Evolutionary conservation across 805 yeast genomes (phyloP).

Genomic region (Phaffomyces opuntiae): DNA sequence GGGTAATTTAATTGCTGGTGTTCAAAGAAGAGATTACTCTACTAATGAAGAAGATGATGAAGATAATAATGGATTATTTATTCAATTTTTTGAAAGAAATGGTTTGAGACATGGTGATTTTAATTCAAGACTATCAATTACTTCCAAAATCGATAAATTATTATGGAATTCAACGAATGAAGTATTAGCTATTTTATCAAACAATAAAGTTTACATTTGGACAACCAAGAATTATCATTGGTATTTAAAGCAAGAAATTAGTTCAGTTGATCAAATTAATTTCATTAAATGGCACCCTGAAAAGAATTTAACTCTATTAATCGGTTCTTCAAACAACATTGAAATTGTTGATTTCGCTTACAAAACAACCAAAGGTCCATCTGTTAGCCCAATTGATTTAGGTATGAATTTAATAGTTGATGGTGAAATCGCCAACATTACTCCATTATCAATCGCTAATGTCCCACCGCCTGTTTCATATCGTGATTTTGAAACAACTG

Average conservation of each 20-base stretch:
- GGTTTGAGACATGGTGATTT: slow-evolving; percentile 91
- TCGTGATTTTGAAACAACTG: slow-evolving; percentile 52
- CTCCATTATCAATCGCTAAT: slow-evolving; percentile 79
- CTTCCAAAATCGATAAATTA: slow-evolving; percentile 41
- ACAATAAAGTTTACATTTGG: slow-evolving; percentile 75
- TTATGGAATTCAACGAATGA: slow-evolving; percentile 83
- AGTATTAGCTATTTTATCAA: slow-evolving; percentile 60
- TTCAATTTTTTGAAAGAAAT: slow-evolving; percentile 86
- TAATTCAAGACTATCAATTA: slow-evolving; percentile 51
- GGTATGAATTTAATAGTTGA: slow-evolving; percentile 83
- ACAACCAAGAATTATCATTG: slow-evolving; percentile 90
- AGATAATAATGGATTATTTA: slow-evolving; percentile 38
- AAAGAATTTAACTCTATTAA: slow-evolving; percentile 67
- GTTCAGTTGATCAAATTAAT: slow-evolving; percentile 20
- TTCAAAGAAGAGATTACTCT: slow-evolving; percentile 47
- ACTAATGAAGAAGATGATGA: slow-evolving; percentile 24
- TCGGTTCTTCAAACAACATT: slow-evolving; percentile 46
- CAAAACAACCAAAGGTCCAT: slow-evolving; percentile 61
- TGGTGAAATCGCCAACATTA: slow-evolving; percentile 60
- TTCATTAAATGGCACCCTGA: slow-evolving; percentile 84
- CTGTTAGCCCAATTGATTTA: slow-evolving; percentile 55
- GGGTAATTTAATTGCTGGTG: slow-evolving; percentile 84
- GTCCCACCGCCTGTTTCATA: slow-evolving; percentile 93
- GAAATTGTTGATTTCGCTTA: slow-evolving; percentile 64
- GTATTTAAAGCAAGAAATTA: slow-evolving; percentile 83